Percentiles rank a stretch among this genome's conserved stretches.
Conservation (phyloP, 2,329 filamentous ascomycete species). For the Aspergillus novoparasiticus region DNA sequence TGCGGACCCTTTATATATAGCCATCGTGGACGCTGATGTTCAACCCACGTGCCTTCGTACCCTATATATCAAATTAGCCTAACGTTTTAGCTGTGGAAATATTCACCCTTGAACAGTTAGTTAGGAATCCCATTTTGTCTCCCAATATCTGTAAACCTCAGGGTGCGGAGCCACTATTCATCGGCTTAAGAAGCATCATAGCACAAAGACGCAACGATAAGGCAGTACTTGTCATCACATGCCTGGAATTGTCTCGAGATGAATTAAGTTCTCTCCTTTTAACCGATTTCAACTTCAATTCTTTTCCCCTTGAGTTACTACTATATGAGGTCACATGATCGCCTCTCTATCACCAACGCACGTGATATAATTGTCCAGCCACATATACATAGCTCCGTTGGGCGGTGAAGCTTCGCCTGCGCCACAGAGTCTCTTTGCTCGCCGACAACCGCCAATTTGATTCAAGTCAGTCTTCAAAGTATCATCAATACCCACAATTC, state of each 20-base stretch:
- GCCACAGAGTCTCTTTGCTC: background rate
- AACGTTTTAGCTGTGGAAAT: background rate
- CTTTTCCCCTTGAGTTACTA: background rate
- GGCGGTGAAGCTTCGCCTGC: slow-evolving; percentile 4
- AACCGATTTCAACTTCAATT: background rate
- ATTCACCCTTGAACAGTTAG: too few relatives aligned
- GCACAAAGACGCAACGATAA: background rate
- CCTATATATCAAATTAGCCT: background rate
- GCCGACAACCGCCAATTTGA: background rate
- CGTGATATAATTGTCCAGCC: background rate
- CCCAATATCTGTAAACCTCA: background rate
- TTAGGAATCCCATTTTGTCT: background rate
- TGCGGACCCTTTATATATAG: background rate
- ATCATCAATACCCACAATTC: slow-evolving; percentile 1
- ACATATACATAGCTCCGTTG: background rate
- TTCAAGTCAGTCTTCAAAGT: background rate
- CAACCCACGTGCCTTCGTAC: background rate
- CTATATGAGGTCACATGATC: background rate
- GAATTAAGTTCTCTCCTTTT: background rate
- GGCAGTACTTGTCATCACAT: background rate
- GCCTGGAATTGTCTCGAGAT: background rate
- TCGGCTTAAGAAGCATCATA: background rate
- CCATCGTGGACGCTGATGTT: background rate
- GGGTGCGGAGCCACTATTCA: background rate
- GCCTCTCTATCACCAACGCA: background rate